Conservation (phyloP, 2,329 filamentous ascomycete species). For the Thelonectria discophora region DNA sequence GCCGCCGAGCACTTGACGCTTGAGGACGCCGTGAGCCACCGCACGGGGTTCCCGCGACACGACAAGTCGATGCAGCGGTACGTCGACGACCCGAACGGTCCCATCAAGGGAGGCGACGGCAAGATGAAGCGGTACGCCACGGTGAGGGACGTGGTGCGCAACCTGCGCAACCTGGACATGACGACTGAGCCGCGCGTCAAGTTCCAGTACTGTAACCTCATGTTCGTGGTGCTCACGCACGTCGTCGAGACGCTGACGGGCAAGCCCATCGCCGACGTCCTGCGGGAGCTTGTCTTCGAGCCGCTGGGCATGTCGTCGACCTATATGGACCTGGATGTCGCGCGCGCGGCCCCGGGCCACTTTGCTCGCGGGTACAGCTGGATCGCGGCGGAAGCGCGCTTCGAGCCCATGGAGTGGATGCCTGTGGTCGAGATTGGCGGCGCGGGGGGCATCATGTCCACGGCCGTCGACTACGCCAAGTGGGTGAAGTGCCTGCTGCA, state of each 20-base stretch:
- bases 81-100: constrained; percentile 42
- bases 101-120: constrained; percentile 44
- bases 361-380: constrained; percentile 56
- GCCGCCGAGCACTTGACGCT: constrained; percentile 60
- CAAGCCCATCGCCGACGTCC: constrained; percentile 49
- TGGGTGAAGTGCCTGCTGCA: constrained; percentile 61
- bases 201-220: constrained; percentile 61
- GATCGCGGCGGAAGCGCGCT: constrained; percentile 38
- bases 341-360: constrained; percentile 33
- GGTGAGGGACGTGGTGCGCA: constrained; percentile 51
- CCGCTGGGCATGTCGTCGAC: constrained; percentile 59
- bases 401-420: constrained; percentile 41
- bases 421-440: constrained; percentile 47
- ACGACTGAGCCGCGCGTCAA: constrained; percentile 54
- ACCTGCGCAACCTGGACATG: constrained; percentile 56
- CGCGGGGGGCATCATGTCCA: constrained; percentile 55
- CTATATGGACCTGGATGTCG: constrained; percentile 44
- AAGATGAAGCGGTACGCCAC: constrained; percentile 45
- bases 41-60: constrained; percentile 59
- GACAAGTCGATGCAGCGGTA: constrained; percentile 41
- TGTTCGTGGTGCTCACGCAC: constrained; percentile 56
- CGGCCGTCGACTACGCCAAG: constrained; percentile 58
- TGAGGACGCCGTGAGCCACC: constrained; percentile 63
- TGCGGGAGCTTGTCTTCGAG: constrained; percentile 53
- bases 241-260: constrained; percentile 56